A percentile compares a stretch with the other conserved stretches of the same genome.
Evolutionary conservation across 1,284 basidiomycete species (phyloP).

Genomic region (Bjerkandera adusta): DNA sequence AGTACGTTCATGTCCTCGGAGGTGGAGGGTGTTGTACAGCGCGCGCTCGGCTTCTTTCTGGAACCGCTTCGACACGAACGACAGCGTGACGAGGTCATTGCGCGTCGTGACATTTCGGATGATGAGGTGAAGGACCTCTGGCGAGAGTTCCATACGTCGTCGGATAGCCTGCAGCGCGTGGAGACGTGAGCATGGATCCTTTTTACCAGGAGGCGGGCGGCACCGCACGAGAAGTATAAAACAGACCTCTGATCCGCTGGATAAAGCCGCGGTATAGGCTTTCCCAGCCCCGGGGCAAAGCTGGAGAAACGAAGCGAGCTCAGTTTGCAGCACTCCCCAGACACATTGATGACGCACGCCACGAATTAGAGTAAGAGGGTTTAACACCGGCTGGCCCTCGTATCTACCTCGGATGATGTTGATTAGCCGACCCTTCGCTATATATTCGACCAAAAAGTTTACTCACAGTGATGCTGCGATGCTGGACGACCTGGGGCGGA

Average conservation of each 20-base stretch:
- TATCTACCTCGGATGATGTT: conserved; percentile 13
- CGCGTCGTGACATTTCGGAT: conserved; percentile 47
- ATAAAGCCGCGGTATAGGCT: conserved; percentile 9
- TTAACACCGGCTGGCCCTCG: conserved; percentile 14
- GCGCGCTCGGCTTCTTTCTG: conserved; percentile 51
- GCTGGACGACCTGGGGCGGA: not conserved
- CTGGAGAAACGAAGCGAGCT: conserved; percentile 13
- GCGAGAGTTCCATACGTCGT: conserved; percentile 49
- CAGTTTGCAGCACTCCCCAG: not conserved
- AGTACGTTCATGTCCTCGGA: conserved; percentile 38
- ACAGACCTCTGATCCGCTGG: conserved; percentile 17
- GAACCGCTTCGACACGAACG: conserved; percentile 54
- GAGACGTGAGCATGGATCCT: conserved; percentile 4
- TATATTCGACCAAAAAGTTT: not conserved
- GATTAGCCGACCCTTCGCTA: conserved; percentile 1
- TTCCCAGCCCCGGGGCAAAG: conserved; percentile 11
- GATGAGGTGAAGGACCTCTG: conserved; percentile 56
- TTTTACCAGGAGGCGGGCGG: too few species aligned
- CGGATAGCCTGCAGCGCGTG: conserved; percentile 1
- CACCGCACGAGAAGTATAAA: conserved; percentile 10
- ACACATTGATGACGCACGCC: conserved; percentile 13
- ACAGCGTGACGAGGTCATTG: conserved; percentile 51
- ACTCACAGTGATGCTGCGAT: conserved; percentile 4
- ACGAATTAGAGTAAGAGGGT: conserved; percentile 12
- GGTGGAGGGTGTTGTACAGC: conserved; percentile 56